A percentile compares a stretch with the other conserved stretches of the same genome.
These are phyloP conservation scores for Metroxylon sagu DNA, from an alignment of 176 grass and related monocot species.

Conservation along the genomic window DNA sequence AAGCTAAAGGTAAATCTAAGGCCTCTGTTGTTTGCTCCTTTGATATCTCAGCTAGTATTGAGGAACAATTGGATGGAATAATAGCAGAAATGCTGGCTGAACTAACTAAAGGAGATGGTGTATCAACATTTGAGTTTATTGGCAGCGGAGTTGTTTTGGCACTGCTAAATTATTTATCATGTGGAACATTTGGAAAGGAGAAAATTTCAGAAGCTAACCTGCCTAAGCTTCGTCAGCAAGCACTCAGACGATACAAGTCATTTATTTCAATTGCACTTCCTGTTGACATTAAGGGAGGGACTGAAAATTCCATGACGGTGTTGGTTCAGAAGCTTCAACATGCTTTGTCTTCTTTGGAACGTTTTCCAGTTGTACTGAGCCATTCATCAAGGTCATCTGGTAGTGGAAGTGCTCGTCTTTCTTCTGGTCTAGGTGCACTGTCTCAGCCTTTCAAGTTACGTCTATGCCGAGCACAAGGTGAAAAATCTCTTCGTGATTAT, in stretches of 20 bases:
- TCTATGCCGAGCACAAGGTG: conserved; percentile 63
- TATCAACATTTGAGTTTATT: conserved; percentile 94
- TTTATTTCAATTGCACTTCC: conserved; percentile 63
- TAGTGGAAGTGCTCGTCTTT: conserved; percentile 38
- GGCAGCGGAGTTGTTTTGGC: conserved; percentile 62
- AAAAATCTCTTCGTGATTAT: conserved; percentile 80
- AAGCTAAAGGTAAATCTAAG: conserved; percentile 78
- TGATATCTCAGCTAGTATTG: conserved; percentile 30
- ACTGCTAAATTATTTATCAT: conserved; percentile 68
- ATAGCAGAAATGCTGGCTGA: conserved; percentile 58
- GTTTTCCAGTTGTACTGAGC: conserved; percentile 70
- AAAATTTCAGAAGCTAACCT: conserved; percentile 51
- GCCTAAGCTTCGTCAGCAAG: conserved; percentile 54
- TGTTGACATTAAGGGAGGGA: conserved; percentile 24
- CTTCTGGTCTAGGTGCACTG: conserved; percentile 52
- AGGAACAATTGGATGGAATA: conserved; percentile 53
- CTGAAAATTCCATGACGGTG: conserved; percentile 43
- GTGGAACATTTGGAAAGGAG: conserved; percentile 65
- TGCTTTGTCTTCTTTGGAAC: conserved; percentile 64
- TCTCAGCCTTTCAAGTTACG: conserved; percentile 77
- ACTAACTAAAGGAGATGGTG: conserved; percentile 68
- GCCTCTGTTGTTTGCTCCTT: conserved; percentile 32
- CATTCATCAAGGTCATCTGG: conserved; percentile 51
- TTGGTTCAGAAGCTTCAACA: conserved; percentile 82
- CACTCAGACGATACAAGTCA: conserved; percentile 54